Conservation (phyloP, 208 protist species). For the Crithidia mellificae region DNA sequence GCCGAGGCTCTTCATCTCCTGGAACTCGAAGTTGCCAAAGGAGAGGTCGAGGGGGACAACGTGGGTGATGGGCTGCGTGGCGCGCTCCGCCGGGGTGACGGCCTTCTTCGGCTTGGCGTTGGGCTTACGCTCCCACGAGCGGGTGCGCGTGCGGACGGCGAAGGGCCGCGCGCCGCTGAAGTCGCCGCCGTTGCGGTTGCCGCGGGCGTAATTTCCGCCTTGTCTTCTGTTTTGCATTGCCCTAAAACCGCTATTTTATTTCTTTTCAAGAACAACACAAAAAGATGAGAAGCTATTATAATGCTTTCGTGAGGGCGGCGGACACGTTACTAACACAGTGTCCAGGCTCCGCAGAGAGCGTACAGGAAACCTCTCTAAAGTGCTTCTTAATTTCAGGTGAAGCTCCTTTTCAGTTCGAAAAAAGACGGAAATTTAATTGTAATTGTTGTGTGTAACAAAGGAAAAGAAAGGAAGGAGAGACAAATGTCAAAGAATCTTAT, state of each 20-base stretch:
- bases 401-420: too few species aligned
- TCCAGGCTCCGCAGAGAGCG: too few species aligned
- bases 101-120: neutral
- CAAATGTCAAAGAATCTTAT: too few species aligned
- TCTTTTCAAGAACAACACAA: too few species aligned
- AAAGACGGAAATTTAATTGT: too few species aligned
- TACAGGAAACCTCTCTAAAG: too few species aligned
- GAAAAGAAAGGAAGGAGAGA: too few species aligned
- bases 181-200: constrained; percentile 9
- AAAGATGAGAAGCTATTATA: too few species aligned
- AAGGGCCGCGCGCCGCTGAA: constrained; percentile 17
- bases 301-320: too few species aligned
- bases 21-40: constrained; percentile 84
- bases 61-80: constrained; percentile 30
- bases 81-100: constrained; percentile 15
- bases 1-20: constrained; percentile 66
- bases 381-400: too few species aligned
- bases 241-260: neutral
- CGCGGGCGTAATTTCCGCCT: neutral
- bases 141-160: constrained; percentile 10
- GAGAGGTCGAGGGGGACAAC: constrained; percentile 64
- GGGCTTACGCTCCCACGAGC: constrained; percentile 24
- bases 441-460: too few species aligned
- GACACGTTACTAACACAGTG: too few species aligned
- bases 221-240: constrained; percentile 3